phyloP scores from a whole-genome alignment of 1,284 basidiomycete genomes.

The Ustilago cynodontis region DNA sequence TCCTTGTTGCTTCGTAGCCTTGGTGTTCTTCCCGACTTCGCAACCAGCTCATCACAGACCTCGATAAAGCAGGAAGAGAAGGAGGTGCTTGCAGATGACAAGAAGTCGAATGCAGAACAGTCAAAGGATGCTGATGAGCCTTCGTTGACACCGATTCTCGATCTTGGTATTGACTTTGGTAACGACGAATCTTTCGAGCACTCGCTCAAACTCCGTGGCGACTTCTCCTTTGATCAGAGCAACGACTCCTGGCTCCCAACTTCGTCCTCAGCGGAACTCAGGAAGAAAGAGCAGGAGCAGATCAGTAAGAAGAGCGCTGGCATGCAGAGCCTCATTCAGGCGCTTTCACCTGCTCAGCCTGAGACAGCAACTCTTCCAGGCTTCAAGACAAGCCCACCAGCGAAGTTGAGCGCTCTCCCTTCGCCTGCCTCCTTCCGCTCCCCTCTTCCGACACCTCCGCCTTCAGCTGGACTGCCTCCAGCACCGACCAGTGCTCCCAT shows the following conservation, averaged over 20 bases:
- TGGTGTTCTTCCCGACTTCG: constrained; percentile 37
- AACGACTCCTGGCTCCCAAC: constrained; percentile 9
- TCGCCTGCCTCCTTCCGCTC: constrained; percentile 19
- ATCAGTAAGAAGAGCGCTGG: constrained; percentile 23
- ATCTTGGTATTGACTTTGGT: constrained; percentile 51
- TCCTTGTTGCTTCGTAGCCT: constrained; percentile 55
- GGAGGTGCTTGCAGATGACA: constrained; percentile 12
- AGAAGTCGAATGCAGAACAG: background rate
- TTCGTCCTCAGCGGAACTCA: background rate
- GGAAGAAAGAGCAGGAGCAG: constrained; percentile 1
- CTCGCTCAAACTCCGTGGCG: constrained; percentile 33
- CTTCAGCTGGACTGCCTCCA: constrained; percentile 41
- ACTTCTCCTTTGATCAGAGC: constrained; percentile 35
- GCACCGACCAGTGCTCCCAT: constrained; percentile 31
- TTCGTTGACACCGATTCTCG: constrained; percentile 53
- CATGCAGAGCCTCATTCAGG: constrained; percentile 34
- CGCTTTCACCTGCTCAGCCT: constrained; percentile 33
- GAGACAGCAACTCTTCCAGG: constrained; percentile 27
- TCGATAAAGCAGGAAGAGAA: constrained; percentile 8
- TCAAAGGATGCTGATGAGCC: constrained; percentile 32
- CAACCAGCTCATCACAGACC: constrained; percentile 12
- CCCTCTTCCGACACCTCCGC: constrained; percentile 39
- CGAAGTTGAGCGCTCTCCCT: constrained; percentile 10
- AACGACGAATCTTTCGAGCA: constrained; percentile 35
- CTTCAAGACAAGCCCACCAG: constrained; percentile 21